phyloP scores from a whole-genome alignment of 345 rosid genomes.

The Anacardium occidentale region DNA sequence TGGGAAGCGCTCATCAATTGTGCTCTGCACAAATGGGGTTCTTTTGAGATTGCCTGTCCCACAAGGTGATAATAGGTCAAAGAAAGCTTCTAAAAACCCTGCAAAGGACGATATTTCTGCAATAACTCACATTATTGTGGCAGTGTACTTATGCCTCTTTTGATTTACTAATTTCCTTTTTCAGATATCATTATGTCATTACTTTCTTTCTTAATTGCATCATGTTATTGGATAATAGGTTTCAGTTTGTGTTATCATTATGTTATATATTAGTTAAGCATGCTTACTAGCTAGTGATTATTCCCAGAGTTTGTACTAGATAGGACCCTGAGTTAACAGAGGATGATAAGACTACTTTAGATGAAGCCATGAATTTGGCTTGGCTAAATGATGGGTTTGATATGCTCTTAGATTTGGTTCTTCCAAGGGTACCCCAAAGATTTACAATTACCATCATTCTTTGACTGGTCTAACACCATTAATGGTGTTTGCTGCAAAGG shows the following conservation, averaged over 20 bases:
- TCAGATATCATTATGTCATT: not conserved
- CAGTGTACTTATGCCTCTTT: conserved; percentile 31
- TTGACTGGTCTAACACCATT: conserved; percentile 68
- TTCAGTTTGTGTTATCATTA: not conserved
- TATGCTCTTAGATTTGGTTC: conserved; percentile 70
- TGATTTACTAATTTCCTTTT: conserved; percentile 4
- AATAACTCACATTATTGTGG: conserved; percentile 94
- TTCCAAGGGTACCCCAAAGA: conserved; percentile 46
- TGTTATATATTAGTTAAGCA: not conserved
- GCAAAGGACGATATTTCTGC: conserved; percentile 45
- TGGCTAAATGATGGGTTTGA: conserved; percentile 84
- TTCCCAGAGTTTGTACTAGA: not conserved
- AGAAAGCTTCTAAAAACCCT: conserved; percentile 26
- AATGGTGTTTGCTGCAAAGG: conserved; percentile 89
- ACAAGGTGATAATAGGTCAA: conserved; percentile 39
- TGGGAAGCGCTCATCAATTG: conserved; percentile 78
- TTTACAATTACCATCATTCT: conserved; percentile 77
- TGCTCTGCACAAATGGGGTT: conserved; percentile 93
- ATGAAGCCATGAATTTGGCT: conserved; percentile 78
- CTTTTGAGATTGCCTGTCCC: conserved; percentile 78
- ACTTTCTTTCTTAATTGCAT: not conserved
- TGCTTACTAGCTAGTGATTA: not conserved
- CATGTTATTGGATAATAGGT: not conserved
- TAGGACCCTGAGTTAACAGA: conserved; percentile 46
- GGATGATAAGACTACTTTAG: conserved; percentile 68